Base-by-base conservation (phyloP, 495 filamentous ascomycete species). In the Annulohypoxylon maeteangense region DNA sequence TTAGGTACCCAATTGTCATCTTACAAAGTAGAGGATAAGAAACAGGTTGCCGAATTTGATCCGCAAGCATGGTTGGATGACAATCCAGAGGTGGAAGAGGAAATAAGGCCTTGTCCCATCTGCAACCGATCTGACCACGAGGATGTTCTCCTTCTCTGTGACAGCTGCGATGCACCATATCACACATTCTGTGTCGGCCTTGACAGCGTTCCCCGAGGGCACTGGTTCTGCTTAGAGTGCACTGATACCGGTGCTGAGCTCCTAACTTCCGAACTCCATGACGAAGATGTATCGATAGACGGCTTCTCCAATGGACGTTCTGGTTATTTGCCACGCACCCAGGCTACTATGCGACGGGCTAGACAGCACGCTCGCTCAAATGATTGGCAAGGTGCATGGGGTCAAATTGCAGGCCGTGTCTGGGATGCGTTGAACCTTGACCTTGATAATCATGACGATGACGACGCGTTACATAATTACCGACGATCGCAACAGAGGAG, bases 101-200 rank as follows among this genome's bases (percentile, higher is more conserved):
- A 88, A 61, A 81, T 79, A 58, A 87, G 86, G 36, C 91, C 91
- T 1, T 98, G 95, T 79, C 88, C 89, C n/a, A 81, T 97, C 45
- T 98, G 95, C 83, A 87, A 89, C 11, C 83, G 87, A 48, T 80
- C 87, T 61, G 92, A 93, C 65, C 86, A 92, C 59, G 91, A 95
- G 79, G 90, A 96, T 27, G 79, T 90, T 0, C 86, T 97, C 25
- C 87, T 98, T 56, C 84, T 94, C 31, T 99, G 95, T 82, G 92
- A 97, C 81, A 88, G 87, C 70, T 98, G 95, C 80, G 90, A 95
- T 84, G 87, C 86, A 8, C 85, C 90, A 25, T 95, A 92, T 57
- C 95, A 99, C 80, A 91, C 90, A 51, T 90, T 92, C 76, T 99
- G 95, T 75, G 84, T 95, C 29, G 93, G 90, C n/a, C 85, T 97